Base-by-base conservation (phyloP, 179 eudicot genomes). In the Drosera spatulata region DNA sequence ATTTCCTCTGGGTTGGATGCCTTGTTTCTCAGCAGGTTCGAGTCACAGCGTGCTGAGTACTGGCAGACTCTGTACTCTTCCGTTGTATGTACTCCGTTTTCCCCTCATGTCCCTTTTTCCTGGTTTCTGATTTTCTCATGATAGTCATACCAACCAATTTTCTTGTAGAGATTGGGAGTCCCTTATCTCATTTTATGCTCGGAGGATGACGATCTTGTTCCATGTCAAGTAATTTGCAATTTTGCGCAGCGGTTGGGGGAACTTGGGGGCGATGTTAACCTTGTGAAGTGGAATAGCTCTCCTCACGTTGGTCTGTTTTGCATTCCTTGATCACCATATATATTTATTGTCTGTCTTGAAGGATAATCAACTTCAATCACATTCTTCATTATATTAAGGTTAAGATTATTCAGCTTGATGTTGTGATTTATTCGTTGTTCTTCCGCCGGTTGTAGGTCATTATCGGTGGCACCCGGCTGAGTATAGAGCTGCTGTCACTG, bases 51-150 rank as follows among this genome's bases (percentile, higher is more conserved):
- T 53, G 97, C 97, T 55, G 99, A 90, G 55, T 94, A 80, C 75
- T 94, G 99, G 99, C 96, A 87, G 79, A 87, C 96, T 73, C 72
- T 94, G 41, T 90, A 94, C 64, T 69, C 97, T 38, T 79, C 97
- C 52, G 82, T 85, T 49, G 99, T 94, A 76, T 75, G 94, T 80
- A 39, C 72, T 60, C 37, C 41, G 45, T 56, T 38, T 15, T 2
- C 7, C 11, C 10, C 10, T 6, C 13, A 4, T 2, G 1, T 9
- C 50, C 42, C 39, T 62, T 7, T 55, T 63, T 15, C 4, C 14
- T 40, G 49, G 57, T 67, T 45, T 43, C 43, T 4, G 50, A 1
- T 37, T 7, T 49, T 6, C 47, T 43, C 45, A 43, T 7, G 45
- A 43, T 7, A 22, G 33, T 43, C 5, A 43, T 43, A 4, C 8